Evolutionary conservation across 2,329 filamentous ascomycete species (phyloP).

Genomic region (Ascochyta fabae): DNA sequence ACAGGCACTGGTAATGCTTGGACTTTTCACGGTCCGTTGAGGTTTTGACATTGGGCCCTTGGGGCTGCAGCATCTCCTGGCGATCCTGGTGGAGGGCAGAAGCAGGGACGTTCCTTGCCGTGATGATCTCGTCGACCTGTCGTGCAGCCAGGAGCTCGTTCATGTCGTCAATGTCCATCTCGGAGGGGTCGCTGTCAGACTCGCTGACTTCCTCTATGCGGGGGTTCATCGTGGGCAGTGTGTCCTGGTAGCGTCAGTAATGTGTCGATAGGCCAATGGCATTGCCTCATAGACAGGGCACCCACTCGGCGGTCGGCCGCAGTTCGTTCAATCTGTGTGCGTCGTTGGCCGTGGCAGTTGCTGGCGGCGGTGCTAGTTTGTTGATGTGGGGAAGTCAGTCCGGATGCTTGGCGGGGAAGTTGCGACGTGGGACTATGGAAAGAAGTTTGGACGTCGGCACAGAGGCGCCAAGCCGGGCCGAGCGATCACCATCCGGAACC

Average conservation of each 20-base stretch:
- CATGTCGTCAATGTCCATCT: conserved; percentile 81
- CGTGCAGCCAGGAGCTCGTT: conserved; percentile 60
- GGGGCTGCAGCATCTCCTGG: conserved; percentile 45
- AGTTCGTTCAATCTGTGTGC: neutral
- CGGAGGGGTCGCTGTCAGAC: conserved; percentile 71
- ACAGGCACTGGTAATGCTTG: conserved; percentile 85
- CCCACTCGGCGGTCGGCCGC: conserved; percentile 3
- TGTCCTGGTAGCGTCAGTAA: neutral
- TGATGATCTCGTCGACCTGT: conserved; percentile 57
- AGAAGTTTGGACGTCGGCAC: conserved; percentile 9
- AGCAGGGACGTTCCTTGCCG: conserved; percentile 25
- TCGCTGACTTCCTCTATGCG: conserved; percentile 93
- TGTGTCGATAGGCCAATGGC: neutral
- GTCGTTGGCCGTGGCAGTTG: conserved; percentile 1
- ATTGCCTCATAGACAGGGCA: neutral
- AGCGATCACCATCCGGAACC: conserved; percentile 9
- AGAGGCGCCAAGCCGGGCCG: conserved; percentile 6
- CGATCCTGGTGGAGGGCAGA: conserved; percentile 30
- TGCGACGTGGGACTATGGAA: conserved; percentile 10
- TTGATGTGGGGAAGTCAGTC: conserved; percentile 16
- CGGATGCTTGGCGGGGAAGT: conserved; percentile 19
- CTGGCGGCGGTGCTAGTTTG: conserved; percentile 10
- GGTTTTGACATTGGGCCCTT: conserved; percentile 51
- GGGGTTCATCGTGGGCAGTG: conserved; percentile 60
- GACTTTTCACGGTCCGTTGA: conserved; percentile 60